Evolutionary conservation across 331 rosid genomes (phyloP).

Genomic region (Telfairia occidentalis): DNA sequence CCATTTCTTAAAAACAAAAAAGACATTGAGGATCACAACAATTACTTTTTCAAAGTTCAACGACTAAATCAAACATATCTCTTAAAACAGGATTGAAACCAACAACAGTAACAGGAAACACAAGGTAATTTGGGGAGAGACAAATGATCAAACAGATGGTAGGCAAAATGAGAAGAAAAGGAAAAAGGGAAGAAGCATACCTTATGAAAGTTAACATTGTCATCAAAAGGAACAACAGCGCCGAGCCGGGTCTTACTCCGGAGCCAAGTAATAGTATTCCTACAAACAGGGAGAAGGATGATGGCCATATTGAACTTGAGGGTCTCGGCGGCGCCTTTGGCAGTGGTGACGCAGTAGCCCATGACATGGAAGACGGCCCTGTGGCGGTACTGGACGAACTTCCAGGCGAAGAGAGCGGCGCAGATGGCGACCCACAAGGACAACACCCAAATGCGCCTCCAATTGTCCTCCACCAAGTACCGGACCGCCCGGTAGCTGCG

Average conservation of each 20-base stretch:
- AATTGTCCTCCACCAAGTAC: constrained; percentile 66
- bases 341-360: constrained; percentile 76
- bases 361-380: constrained; percentile 53
- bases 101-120: not conserved
- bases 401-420: constrained; percentile 65
- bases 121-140: not conserved
- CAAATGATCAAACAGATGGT: not conserved
- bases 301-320: constrained; percentile 85
- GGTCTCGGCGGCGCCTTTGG: constrained; percentile 85
- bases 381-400: constrained; percentile 54
- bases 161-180: not conserved
- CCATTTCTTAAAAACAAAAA: no score
- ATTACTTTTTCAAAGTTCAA: no score
- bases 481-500: constrained; percentile 23
- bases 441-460: constrained; percentile 67
- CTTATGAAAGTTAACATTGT: constrained; percentile 86
- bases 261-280: constrained; percentile 85
- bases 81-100: not conserved
- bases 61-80: no score
- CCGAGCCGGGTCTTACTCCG: constrained; percentile 61
- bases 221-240: constrained; percentile 53
- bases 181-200: constrained; percentile 12
- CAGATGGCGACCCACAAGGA: constrained; percentile 48
- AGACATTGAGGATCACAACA: no score
- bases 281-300: constrained; percentile 68